Evolutionary conservation across 352 stramenopile species (phyloP), one percentile per base, ranked within the genome.

Genomic region (Pythium folliculosum): DNA sequence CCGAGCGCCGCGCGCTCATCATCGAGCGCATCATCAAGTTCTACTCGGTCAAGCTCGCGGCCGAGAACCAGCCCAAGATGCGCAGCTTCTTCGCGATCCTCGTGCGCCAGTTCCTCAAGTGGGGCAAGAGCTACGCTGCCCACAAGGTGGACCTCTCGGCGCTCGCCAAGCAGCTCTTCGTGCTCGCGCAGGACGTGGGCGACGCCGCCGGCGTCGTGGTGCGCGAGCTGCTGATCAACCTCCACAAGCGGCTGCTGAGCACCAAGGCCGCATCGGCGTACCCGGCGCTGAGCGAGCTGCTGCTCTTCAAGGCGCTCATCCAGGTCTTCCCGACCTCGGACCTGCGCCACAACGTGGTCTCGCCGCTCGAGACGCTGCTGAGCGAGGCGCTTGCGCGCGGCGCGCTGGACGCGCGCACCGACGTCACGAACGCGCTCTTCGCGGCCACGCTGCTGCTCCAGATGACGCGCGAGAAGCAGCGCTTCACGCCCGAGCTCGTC

Each of bases 61-160:
- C 94, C 52, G 89, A 94, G 30, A 99, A 99, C 77, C 91, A 96
- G 67, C 80, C 92, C 65, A 93, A 91, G 47, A 98, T 99, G 91
- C 96, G 98, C 81, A 98, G 96, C 62, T 98, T 99, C 73, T 97
- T 98, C 40, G 93, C 97, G 44, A 91, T 99, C 3, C 82, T 99
- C 49, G 72, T 98, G 49, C 91, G 90, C 27, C 79, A 97, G 68
- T 98, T 99, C 69, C 81, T 98, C 30, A 87, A 91, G 62, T 94
- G 95, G 52, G 96, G 84, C 10, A 86, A 90, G 53, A 80, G 84
- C 32, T 94, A 93, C 60, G 80, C 83, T 6, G 65, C 72, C 32
- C 76, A 92, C 77, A 84, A 88, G 60, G 63, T 81, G 49, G 85
- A 93, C 43, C 76, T 98, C 8, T 83, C 98, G 67, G 67, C 72